These are phyloP conservation scores for Beauveria australis DNA, from an alignment of 2,329 filamentous ascomycete species.

Conservation along the genomic window DNA sequence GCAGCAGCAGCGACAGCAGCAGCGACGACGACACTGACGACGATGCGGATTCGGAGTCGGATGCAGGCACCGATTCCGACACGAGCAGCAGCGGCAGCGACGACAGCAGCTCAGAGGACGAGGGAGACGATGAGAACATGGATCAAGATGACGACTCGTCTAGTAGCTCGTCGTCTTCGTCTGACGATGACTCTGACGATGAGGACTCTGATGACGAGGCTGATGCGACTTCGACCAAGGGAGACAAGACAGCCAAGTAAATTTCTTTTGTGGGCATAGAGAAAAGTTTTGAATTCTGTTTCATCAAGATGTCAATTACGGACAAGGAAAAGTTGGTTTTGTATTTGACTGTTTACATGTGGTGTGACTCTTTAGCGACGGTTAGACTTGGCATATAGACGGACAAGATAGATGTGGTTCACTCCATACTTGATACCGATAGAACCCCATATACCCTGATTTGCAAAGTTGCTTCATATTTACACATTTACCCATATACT, in stretches of 20 bases:
- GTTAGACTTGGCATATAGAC: conserved; percentile 17
- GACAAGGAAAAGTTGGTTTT: conserved; percentile 1
- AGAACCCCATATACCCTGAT: conserved; percentile 2
- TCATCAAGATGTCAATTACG: neutral
- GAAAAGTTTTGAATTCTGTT: neutral
- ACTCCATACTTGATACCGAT: conserved; percentile 4
- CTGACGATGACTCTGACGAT: conserved; percentile 27
- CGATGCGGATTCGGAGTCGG: conserved; percentile 30
- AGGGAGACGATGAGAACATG: conserved; percentile 11
- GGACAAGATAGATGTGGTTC: conserved; percentile 7
- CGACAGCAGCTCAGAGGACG: conserved; percentile 8
- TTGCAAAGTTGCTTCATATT: neutral
- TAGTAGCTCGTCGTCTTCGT: conserved; percentile 34
- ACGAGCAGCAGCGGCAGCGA: conserved; percentile 10
- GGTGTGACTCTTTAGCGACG: neutral
- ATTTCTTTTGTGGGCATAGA: neutral
- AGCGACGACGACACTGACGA: conserved; percentile 29
- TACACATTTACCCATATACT: neutral
- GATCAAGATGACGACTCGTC: conserved; percentile 25
- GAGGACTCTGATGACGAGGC: conserved; percentile 25
- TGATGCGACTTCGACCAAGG: conserved; percentile 8
- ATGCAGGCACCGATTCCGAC: conserved; percentile 4
- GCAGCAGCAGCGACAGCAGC: conserved; percentile 25
- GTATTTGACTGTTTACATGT: neutral
- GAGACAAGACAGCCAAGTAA: conserved; percentile 5